Conservation (phyloP, 2,329 filamentous ascomycete genomes). For the Trichothecium sympodiale region DNA sequence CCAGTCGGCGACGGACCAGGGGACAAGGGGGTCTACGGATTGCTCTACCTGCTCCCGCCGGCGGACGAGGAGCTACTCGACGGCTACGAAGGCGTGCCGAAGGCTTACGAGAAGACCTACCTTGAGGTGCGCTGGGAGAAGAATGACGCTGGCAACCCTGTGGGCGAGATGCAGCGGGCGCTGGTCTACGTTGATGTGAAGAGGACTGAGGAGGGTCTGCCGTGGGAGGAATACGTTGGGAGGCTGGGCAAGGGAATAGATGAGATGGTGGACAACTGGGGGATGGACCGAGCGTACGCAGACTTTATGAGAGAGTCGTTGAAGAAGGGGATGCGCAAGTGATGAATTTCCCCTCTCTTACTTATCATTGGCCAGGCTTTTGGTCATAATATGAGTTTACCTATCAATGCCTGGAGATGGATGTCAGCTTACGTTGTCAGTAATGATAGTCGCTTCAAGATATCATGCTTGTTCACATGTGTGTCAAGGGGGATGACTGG, state of each 20-base stretch:
- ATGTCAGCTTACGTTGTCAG: too few species aligned
- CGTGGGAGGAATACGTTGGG: constrained; percentile 46
- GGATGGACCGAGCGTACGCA: constrained; percentile 45
- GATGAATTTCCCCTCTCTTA: too few species aligned
- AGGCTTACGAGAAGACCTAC: constrained; percentile 44
- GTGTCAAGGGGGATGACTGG: too few species aligned
- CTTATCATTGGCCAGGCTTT: too few species aligned
- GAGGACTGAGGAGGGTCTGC: constrained; percentile 23
- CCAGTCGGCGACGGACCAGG: background rate
- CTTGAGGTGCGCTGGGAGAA: constrained; percentile 20
- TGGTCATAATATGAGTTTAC: too few species aligned
- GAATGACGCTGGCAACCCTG: constrained; percentile 10
- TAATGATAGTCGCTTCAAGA: too few species aligned
- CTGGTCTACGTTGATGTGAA: constrained; percentile 50
- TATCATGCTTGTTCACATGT: too few species aligned
- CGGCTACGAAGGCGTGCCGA: constrained; percentile 49
- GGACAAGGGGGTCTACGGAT: constrained; percentile 37
- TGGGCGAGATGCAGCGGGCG: constrained; percentile 19
- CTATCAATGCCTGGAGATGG: too few species aligned
- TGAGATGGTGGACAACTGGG: constrained; percentile 42
- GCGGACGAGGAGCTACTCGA: constrained; percentile 43
- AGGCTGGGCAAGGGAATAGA: constrained; percentile 53
- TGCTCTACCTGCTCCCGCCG: constrained; percentile 40
- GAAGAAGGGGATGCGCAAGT: background rate
- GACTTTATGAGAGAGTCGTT: constrained; percentile 23